Base-by-base conservation (phyloP, 345 rosid genomes). In the Luvunga scandens region DNA sequence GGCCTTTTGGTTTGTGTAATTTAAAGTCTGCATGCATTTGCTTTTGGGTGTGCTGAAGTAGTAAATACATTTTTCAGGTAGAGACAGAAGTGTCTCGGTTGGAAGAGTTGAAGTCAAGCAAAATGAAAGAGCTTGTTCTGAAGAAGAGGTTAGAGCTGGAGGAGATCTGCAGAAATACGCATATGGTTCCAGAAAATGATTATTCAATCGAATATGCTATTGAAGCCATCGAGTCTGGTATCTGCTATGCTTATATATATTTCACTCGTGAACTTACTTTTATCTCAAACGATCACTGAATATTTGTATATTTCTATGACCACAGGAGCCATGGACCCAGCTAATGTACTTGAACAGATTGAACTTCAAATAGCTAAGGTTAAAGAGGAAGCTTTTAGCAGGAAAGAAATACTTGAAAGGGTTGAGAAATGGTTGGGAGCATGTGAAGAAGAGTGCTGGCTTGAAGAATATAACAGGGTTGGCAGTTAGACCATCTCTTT, bases 391-490 rank as follows among this genome's bases (percentile, higher is more conserved):
- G 95, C 98, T 71, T 85, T 94, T 78, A 86, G 93, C 86, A 82
- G 98, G 81, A 94, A 92, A 73, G 99, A 97, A 67, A 83, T 97
- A 73, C 98, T 97, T 42, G 99, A 97, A 78, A 94, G 85, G 88
- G 91, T 94, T 13, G 99, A 97, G 87, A 97, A 93, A 85, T 97
- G 99, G 99, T 78, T 90, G 84, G 86, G 80, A 66, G 98, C 98
- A 25, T 93, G 99, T 72, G 98, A 97, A 42, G 98, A 97, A 81
- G 99, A 97, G 80, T 86, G 93, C 50, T 97, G 99, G 99, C 98
- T 97, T 65, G 99, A 97, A 82, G 98, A 97, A 83, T 94, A 97
- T 74, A 94, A 94, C 82, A 91, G 94, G 91, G 99, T 97, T 64
- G 71, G 88, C 75, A 77, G 73, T 80, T 31, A 66, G 14, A 60